Base-by-base conservation (phyloP, 306 rosid species). In the Pueraria montana region DNA sequence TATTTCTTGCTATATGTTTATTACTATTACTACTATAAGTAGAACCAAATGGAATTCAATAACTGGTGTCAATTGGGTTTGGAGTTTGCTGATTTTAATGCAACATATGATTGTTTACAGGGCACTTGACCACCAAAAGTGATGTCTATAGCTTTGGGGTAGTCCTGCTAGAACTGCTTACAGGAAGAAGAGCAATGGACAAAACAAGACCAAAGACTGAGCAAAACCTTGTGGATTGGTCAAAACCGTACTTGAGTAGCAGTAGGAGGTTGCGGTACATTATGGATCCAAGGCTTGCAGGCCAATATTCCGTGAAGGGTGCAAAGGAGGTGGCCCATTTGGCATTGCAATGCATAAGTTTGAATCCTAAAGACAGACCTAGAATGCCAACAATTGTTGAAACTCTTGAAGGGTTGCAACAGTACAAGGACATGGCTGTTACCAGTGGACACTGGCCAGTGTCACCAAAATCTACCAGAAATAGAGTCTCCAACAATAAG, bases 261-360 rank as follows among this genome's bases (percentile, higher is more conserved):
- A 82, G 88, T 20, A 84, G 97, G 49, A 87, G 94, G 78, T 49
- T 92, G 85, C 78, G 93, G 18, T 90, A 63, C 76, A 87, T 96
- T 18, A 85, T 96, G 87, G 99, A 96, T 78, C 94, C 94, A 48
- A 93, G 95, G 61, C 91, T 96, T 63, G 84, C 86, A 21, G 97
- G 99, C 13, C 99, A 92, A 79, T 96, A 94, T 83, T 92, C 99
- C 1, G 97, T 91, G 14, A 96, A 96, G 66, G 98, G 99, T 17
- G 80, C 97, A 11, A 93, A 92, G 80, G 94, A 89, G 52, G 87
- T 91, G 83, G 97, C 98, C 12, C 87, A 72, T 82, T 80, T 96
- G 84, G 92, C 96, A 18, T 79, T 84, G 58, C 94, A 93, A 13
- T 93, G 94, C 89, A 81, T 89, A 69, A 92, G 91, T 77, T 52